These are phyloP conservation scores for Ophiostoma montium DNA, from an alignment of 2,329 filamentous ascomycete species.

Conservation along the genomic window DNA sequence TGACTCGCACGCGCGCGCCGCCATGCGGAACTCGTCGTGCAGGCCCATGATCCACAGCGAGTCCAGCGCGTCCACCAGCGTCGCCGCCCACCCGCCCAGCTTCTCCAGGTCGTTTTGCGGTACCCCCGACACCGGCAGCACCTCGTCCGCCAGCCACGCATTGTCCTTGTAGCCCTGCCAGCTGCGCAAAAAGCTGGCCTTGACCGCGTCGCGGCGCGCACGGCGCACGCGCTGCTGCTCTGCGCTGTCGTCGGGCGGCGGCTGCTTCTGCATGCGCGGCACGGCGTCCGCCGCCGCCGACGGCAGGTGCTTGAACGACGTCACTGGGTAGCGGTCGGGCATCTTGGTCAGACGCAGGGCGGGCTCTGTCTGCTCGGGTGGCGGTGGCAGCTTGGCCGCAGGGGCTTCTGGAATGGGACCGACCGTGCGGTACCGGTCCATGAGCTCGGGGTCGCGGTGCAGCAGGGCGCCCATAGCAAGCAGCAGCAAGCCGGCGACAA, in stretches of 20 bases:
- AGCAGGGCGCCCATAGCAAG: slow-evolving; percentile 5
- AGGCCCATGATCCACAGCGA: slow-evolving; percentile 62
- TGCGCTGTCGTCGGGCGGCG: slow-evolving; percentile 32
- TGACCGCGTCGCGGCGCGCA: slow-evolving; percentile 29
- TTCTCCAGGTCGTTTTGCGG: slow-evolving; percentile 37
- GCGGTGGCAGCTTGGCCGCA: slow-evolving; percentile 6
- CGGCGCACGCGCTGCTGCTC: slow-evolving; percentile 22
- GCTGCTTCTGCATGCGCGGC: slow-evolving; percentile 45
- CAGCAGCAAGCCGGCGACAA: slow-evolving; percentile 5
- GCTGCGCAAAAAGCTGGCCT: slow-evolving; percentile 36
- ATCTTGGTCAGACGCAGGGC: slow-evolving; percentile 18
- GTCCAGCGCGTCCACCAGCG: slow-evolving; percentile 53
- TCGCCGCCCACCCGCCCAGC: slow-evolving; percentile 49
- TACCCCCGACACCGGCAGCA: slow-evolving; percentile 39
- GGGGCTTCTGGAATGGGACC: slow-evolving; percentile 3
- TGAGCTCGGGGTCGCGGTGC: slow-evolving; percentile 3
- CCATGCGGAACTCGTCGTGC: slow-evolving; percentile 49
- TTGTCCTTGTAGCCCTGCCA: slow-evolving; percentile 47
- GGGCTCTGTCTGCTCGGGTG: neutral
- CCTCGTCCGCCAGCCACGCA: slow-evolving; percentile 52
- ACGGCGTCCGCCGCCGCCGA: slow-evolving; percentile 25
- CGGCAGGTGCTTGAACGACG: slow-evolving; percentile 20
- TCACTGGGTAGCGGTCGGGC: slow-evolving; percentile 22
- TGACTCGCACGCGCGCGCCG: slow-evolving; percentile 39
- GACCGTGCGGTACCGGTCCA: slow-evolving; percentile 7